Evolutionary conservation across 257 asterid species (phyloP), one percentile per base, ranked within the genome.

Genomic region (Solanum bulbocastanum): DNA sequence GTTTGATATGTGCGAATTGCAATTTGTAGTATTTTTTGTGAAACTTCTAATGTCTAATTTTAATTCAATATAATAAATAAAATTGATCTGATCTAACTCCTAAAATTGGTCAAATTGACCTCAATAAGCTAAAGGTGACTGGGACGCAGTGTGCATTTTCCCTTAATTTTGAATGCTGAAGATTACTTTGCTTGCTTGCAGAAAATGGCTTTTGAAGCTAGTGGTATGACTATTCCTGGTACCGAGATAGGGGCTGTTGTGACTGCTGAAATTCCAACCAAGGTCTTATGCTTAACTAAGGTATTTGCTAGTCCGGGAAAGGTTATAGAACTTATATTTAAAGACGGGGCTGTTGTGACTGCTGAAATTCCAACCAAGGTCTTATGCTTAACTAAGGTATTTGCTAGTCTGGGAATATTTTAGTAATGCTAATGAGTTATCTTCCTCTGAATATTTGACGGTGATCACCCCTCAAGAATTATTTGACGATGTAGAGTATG

Each of bases 261-360:
- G 78, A 68, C 69, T 84, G 88, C 84, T 52, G 95, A 92, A 86
- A 89, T 73, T 88, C 96, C 97, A 68, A 91, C 96, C 90, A 94
- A 94, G 90, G 89, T 94, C 78, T 88, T 94, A 91, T 94, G 96
- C 90, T 90, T 94, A 91, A 89, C 92, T n/a, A 94, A 93, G 93
- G 97, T 92, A 89, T 81, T 84, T 88, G 82, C 37, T 39, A 37
- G 78, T 76, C 84, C 65, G 39, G 9, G 36, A 46, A 81, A 46
- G 85, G 40, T 81, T 81, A 25, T 81, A 7, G 56, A 44, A 16
- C 40, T 27, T 81, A 27, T 46, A 8, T 30, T 27, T 81, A 81
- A 46, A 46, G 85, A n/a, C 52, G 16, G 85, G 37, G 30, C n/a
- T n/a, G n/a, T n/a, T n/a, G n/a, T n/a, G n/a, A n/a, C n/a, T n/a